Base-by-base conservation (phyloP, 1,284 basidiomycete species). In the Puccinia coronata region DNA sequence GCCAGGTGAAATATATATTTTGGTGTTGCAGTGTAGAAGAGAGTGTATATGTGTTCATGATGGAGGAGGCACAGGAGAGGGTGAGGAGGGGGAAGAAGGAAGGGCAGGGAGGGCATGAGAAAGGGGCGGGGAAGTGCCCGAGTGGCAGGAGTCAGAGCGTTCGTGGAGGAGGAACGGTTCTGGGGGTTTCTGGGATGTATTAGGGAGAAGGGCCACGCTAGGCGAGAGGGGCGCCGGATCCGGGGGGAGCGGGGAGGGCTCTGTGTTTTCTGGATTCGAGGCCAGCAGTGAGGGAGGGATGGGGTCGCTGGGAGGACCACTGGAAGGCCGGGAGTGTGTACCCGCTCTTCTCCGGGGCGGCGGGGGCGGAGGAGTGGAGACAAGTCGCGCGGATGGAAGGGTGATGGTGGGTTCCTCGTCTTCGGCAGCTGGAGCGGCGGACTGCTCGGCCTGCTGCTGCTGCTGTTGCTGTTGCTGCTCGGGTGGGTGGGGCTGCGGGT, bases 151-250 rank as follows among this genome's bases (percentile, higher is more conserved):
- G 23, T 72, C 70, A 18, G 70, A 72, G 34, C 70, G 53, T 36
- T 51, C 70, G 28, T 72, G 70, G 11, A 72, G 70, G 12, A 43
- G 14, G 53, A 72, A 72, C 1, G 70, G 70, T 55, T 72, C 70
- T 1, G 70, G 70, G 1, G 70, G 70, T 53, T 72, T 72, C 34
- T 72, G 49, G 0, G 70, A 34, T 14, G 57, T 1, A 18, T 5
- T 67, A 28, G 39, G 20, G 1, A 41, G 47, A 41, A 67, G 63
- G 41, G 47, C n/a, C n/a, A n/a, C 1, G n/a, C 16, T 67, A 28
- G 39, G 20, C 0, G 63, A 67, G 63, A 67, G 63, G 41, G 47
- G 63, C 18, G 39, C 47, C 16, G 36, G 70, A 55, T 72, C 53
- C 4, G 49, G 36, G 28, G 18, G 0, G 28, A 49, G 18, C 1